Evolutionary conservation across 495 filamentous ascomycete genomes (phyloP).

Genomic region (Neurospora sp.): DNA sequence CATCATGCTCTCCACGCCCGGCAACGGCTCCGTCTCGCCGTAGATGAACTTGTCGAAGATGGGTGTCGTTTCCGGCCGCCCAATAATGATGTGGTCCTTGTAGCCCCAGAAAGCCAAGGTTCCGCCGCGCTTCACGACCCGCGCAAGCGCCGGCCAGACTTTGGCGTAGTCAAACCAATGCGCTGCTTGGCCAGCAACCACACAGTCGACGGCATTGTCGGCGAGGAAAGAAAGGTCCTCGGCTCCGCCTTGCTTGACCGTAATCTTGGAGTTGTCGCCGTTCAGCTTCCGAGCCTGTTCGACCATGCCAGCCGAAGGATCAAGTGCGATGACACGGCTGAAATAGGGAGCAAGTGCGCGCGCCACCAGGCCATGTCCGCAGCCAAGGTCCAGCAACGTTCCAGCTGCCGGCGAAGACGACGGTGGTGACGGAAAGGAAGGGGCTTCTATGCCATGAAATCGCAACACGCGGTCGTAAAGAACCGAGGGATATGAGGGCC

Average conservation of each 20-base stretch:
- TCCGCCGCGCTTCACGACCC: conserved; percentile 43
- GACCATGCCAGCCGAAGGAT: conserved; percentile 52
- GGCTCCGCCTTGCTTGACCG: conserved; percentile 34
- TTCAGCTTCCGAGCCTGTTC: conserved; percentile 39
- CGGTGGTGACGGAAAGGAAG: background rate
- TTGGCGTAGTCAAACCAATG: conserved; percentile 53
- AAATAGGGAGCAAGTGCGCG: conserved; percentile 44
- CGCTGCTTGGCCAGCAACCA: conserved; percentile 51
- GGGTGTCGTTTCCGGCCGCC: conserved; percentile 36
- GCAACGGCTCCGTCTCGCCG: conserved; percentile 30
- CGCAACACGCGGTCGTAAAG: conserved; percentile 46
- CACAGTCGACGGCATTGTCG: conserved; percentile 43
- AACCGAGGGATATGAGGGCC: conserved; percentile 48
- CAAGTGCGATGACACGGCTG: conserved; percentile 39
- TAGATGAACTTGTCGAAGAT: conserved; percentile 39
- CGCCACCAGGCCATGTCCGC: conserved; percentile 49
- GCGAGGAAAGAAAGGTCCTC: conserved; percentile 41
- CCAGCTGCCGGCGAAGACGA: conserved; percentile 9
- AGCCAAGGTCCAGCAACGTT: conserved; percentile 49
- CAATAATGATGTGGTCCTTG: conserved; percentile 46
- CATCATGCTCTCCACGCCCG: conserved; percentile 40
- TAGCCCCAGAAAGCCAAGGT: conserved; percentile 56
- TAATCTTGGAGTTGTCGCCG: conserved; percentile 31
- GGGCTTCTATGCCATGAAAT: conserved; percentile 34
- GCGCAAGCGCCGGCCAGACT: conserved; percentile 44